Conservation (phyloP, 331 rosid species). For the Dryas integrifolia region DNA sequence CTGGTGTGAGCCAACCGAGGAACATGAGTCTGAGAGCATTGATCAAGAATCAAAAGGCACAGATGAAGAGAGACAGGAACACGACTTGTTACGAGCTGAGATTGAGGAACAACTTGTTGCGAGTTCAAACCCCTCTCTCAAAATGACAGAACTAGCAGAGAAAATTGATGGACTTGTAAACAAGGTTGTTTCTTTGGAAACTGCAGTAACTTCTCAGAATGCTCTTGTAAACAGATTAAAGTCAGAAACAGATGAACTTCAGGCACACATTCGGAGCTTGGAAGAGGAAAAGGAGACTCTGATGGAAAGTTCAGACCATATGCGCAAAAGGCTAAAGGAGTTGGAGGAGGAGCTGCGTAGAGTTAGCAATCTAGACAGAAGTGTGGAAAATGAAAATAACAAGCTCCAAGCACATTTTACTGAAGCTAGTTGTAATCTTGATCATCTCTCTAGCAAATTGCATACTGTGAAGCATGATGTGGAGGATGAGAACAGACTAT, state of each 20-base stretch:
- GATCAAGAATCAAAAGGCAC: constrained; percentile 23
- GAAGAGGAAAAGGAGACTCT: constrained; percentile 68
- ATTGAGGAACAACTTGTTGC: constrained; percentile 38
- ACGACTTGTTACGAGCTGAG: constrained; percentile 25
- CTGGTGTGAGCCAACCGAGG: constrained; percentile 11
- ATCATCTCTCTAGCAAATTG: constrained; percentile 56
- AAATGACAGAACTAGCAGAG: constrained; percentile 64
- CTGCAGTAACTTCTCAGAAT: constrained; percentile 57
- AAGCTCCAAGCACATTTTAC: constrained; percentile 48
- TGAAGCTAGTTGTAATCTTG: constrained; percentile 53
- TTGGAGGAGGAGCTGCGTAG: constrained; percentile 61
- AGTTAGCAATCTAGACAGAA: constrained; percentile 43
- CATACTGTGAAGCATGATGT: constrained; percentile 46
- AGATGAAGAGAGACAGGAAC: constrained; percentile 35
- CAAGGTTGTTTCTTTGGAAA: constrained; percentile 64
- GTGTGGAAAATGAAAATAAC: constrained; percentile 32
- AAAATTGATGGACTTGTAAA: constrained; percentile 75
- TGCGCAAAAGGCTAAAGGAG: constrained; percentile 48
- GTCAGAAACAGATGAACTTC: constrained; percentile 68
- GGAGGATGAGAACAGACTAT: constrained; percentile 36
- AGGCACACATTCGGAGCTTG: constrained; percentile 43
- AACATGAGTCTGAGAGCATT: constrained; percentile 14
- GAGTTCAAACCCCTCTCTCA: constrained; percentile 39
- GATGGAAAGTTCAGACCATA: constrained; percentile 46
- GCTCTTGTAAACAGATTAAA: constrained; percentile 50